Evolutionary conservation across 768 basidiomycete genomes (phyloP).

Genomic region (Cystobasidium ongulense): DNA sequence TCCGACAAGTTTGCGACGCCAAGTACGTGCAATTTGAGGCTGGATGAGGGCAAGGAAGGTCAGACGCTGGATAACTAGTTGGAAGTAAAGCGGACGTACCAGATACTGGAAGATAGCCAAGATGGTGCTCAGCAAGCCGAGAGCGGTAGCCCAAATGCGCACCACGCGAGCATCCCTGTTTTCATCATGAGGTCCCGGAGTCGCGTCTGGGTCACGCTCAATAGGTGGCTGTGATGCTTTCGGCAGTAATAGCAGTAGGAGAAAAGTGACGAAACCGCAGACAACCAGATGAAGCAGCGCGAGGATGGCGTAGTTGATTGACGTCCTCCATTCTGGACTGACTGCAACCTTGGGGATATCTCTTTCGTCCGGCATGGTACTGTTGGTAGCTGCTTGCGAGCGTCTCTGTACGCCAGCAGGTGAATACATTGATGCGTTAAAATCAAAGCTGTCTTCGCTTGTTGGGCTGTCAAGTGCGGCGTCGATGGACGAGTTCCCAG

Average conservation of each 20-base stretch:
- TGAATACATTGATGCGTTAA: constrained; percentile 4
- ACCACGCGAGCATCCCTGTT: constrained; percentile 44
- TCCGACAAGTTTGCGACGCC: constrained; percentile 62
- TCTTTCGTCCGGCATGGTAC: neutral
- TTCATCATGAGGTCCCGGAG: constrained; percentile 47
- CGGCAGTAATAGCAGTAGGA: constrained; percentile 48
- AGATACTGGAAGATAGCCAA: constrained; percentile 73
- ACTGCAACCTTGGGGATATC: neutral
- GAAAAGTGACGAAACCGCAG: constrained; percentile 56
- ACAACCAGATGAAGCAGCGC: constrained; percentile 61
- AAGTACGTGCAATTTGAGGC: constrained; percentile 46
- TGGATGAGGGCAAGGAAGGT: neutral
- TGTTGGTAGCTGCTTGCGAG: neutral
- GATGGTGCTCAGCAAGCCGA: constrained; percentile 70
- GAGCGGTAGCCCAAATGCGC: constrained; percentile 68
- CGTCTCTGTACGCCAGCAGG: constrained; percentile 4
- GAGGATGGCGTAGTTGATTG: constrained; percentile 64
- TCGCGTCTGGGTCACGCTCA: constrained; percentile 18
- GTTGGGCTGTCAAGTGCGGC: neutral
- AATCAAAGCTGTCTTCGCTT: constrained; percentile 4
- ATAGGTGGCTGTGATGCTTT: constrained; percentile 32
- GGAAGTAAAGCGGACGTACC: constrained; percentile 67
- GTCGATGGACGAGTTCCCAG: neutral
- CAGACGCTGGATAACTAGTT: constrained; percentile 55
- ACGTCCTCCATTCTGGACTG: constrained; percentile 62